Evolutionary conservation across 208 protist species (phyloP).

Genomic region (Vickermania spadyakhi): DNA sequence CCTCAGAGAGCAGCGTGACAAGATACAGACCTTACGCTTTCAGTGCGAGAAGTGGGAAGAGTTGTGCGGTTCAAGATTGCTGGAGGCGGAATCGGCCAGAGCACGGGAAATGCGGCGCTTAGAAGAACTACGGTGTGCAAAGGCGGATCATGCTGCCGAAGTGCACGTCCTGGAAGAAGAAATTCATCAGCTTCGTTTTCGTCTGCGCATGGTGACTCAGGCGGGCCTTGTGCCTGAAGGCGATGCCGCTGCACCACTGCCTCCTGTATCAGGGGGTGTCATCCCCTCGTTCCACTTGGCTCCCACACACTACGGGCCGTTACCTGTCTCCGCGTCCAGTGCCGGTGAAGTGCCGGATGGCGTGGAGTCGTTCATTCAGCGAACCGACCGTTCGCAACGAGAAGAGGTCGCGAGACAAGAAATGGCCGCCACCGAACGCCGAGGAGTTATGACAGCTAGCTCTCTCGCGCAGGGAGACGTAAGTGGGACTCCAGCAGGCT

Average conservation of each 20-base stretch:
- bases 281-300: too few species aligned
- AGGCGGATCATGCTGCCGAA: slow-evolving; percentile 70
- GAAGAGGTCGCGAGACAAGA: slow-evolving; percentile 29
- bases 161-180: slow-evolving; percentile 75
- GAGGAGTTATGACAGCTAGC: not conserved
- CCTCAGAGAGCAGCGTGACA: slow-evolving; percentile 31
- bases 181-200: slow-evolving; percentile 54
- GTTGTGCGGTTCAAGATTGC: slow-evolving; percentile 51
- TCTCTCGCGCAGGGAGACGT: too few species aligned
- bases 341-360: slow-evolving; percentile 12
- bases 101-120: slow-evolving; percentile 54
- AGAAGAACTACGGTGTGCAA: slow-evolving; percentile 54
- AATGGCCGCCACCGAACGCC: not conserved
- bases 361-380: slow-evolving; percentile 32
- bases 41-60: slow-evolving; percentile 68
- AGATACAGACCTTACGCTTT: slow-evolving; percentile 29
- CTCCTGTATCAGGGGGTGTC: too few species aligned
- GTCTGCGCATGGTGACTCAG: slow-evolving; percentile 28
- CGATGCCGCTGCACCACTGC: not conserved
- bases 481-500: too few species aligned
- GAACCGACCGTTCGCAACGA: slow-evolving; percentile 41
- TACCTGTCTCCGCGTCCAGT: too few species aligned
- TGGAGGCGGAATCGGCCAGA: slow-evolving; percentile 54
- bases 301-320: too few species aligned
- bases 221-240: not conserved